phyloP scores from a whole-genome alignment of 176 grass and related monocot species.

The Raddia guianensis region DNA sequence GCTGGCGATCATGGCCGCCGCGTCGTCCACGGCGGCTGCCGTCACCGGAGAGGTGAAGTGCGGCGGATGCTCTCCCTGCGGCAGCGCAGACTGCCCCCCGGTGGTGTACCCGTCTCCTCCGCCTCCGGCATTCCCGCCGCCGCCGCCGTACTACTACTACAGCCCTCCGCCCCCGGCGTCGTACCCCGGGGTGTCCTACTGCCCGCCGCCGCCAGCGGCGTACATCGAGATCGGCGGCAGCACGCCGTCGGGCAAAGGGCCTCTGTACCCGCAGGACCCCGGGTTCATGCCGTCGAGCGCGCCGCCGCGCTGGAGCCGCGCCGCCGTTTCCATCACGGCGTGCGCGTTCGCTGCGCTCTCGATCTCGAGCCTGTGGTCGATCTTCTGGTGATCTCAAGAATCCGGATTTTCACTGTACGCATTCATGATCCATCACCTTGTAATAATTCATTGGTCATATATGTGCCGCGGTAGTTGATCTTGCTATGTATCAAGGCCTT shows the following conservation, averaged over 20 bases:
- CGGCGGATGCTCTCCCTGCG: slow-evolving; percentile 45
- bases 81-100: slow-evolving; percentile 39
- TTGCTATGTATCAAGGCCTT: slow-evolving; percentile 23
- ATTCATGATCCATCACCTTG: slow-evolving; percentile 4
- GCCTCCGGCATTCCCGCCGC: slow-evolving; percentile 35
- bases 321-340: slow-evolving; percentile 20
- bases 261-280: slow-evolving; percentile 60
- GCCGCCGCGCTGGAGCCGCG: slow-evolving; percentile 9
- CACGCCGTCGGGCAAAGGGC: slow-evolving; percentile 40
- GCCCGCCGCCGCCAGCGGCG: slow-evolving; percentile 50
- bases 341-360: slow-evolving; percentile 27
- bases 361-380: not conserved
- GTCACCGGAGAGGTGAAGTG: slow-evolving; percentile 40
- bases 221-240: slow-evolving; percentile 47
- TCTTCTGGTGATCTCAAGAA: slow-evolving; percentile 37
- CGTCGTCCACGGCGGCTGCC: not conserved
- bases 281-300: slow-evolving; percentile 53
- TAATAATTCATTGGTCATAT: slow-evolving; percentile 14
- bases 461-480: not conserved
- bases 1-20: slow-evolving; percentile 15
- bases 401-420: slow-evolving; percentile 10
- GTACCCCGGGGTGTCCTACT: slow-evolving; percentile 38
- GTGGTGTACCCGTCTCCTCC: slow-evolving; percentile 40
- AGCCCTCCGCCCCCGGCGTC: slow-evolving; percentile 51
- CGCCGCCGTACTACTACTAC: slow-evolving; percentile 66